Evolutionary conservation across 2,329 filamentous ascomycete genomes (phyloP), one percentile per base, ranked within the genome.

Genomic region (Diaporthe ampelina): DNA sequence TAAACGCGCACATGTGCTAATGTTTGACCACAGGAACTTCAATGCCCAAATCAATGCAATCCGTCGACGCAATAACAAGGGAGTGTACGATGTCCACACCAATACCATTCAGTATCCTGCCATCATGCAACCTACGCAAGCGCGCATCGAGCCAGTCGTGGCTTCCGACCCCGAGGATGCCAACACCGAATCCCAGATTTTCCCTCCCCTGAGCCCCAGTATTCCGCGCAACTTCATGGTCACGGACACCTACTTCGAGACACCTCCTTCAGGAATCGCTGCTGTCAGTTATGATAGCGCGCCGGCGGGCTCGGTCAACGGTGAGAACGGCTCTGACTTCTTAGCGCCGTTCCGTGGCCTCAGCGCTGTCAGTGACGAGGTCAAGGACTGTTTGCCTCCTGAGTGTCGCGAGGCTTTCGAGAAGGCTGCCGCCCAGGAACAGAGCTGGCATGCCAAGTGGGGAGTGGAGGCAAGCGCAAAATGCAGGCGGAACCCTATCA

Each of bases 11-110:
- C 10, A 17, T 11, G 69, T 56, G 76, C 77, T 76, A 68, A 75
- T 63, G 29, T 21, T 56, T 54, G 26, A 63, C 35, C 70, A 19
- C 77, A 98, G 96, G 81, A 91, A 91, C 63, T 98, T 97, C 86
- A 99, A 98, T 83, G 89, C 93, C 26, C 86, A 88, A 24, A 89
- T 98, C 74, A 89, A 91, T 45, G 88, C 89, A 21, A 87, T 92
- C 71, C 93, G 97, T 72, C 90, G 89, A 75, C 85, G 88, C 57
- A 97, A 94, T 78, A 87, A 93, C 11, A 85, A 90, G 32, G 97
- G 97, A 65, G 90, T 96, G 71, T 98, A 98, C 83, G 95, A 99
- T 79, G 92, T 96, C 35, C 95, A 98, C 85, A 98, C 97, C 71
- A 99, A 99, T 82, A 85, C 90, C 74, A 93, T 98, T 89, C 94